phyloP scores from a whole-genome alignment of 2,329 filamentous ascomycete genomes.

The Xylaria sp. region DNA sequence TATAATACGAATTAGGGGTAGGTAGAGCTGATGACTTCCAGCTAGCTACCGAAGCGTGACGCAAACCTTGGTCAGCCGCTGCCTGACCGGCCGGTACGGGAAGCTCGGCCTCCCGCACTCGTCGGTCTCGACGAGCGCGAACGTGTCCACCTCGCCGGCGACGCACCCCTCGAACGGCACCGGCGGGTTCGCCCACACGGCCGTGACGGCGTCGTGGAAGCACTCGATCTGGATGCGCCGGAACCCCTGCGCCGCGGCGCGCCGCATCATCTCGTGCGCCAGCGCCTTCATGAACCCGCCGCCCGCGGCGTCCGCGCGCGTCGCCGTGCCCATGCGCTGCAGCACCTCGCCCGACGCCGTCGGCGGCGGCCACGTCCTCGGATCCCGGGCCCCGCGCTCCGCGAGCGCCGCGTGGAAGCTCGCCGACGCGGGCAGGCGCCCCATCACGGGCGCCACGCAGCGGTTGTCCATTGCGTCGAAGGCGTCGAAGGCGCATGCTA shows the following conservation, averaged over 20 bases:
- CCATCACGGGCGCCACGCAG: conserved; percentile 25
- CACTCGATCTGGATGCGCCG: conserved; percentile 30
- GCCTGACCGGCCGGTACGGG: conserved; percentile 25
- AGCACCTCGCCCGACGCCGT: conserved; percentile 28
- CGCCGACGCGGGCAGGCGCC: conserved; percentile 20
- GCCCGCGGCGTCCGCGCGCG: conserved; percentile 26
- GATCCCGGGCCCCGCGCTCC: background rate
- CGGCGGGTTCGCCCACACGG: conserved; percentile 33
- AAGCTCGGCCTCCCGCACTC: conserved; percentile 19
- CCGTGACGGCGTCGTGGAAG: conserved; percentile 34
- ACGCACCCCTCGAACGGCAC: conserved; percentile 25
- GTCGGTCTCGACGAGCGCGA: conserved; percentile 21
- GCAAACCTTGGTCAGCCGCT: conserved; percentile 29
- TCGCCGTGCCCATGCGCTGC: conserved; percentile 34
- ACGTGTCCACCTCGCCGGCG: conserved; percentile 26
- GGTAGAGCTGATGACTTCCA: background rate
- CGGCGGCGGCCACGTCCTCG: background rate
- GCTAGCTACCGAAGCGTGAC: conserved; percentile 26
- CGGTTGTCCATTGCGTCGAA: conserved; percentile 30
- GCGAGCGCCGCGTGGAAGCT: conserved; percentile 26
- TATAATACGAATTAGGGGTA: background rate
- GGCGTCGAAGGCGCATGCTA: conserved; percentile 32
- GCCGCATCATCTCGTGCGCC: conserved; percentile 32
- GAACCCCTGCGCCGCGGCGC: conserved; percentile 28
- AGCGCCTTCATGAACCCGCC: conserved; percentile 29